A percentile compares a stretch with the other conserved stretches of the same genome.
phyloP scores from a whole-genome alignment of 805 yeast species.

The Geotrichum ghanense region DNA sequence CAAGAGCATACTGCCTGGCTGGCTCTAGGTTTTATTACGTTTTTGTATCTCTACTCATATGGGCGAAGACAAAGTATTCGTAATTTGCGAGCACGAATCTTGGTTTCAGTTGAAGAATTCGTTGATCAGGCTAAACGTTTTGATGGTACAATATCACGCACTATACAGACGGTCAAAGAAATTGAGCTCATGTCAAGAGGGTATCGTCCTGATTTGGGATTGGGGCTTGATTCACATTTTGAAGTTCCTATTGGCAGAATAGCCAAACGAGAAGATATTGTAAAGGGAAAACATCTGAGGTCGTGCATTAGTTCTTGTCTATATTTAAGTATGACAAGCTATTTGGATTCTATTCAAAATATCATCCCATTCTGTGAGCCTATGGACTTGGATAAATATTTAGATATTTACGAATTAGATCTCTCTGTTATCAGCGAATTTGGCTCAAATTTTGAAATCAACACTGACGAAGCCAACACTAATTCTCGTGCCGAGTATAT shows the following conservation, averaged over 20 bases:
- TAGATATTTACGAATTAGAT: constrained; percentile 33
- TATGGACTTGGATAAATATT: constrained; percentile 30
- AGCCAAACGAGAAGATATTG: constrained; percentile 1
- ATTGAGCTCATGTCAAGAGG: constrained; percentile 22
- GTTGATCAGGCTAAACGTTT: constrained; percentile 16
- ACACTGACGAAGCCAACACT: not conserved
- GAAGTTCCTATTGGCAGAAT: constrained; percentile 8
- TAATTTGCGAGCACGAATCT: constrained; percentile 19
- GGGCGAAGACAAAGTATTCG: constrained; percentile 24
- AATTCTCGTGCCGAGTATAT: not conserved
- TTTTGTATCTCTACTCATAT: constrained; percentile 23
- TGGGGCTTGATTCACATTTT: not conserved
- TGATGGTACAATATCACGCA: constrained; percentile 20
- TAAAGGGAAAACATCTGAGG: constrained; percentile 24
- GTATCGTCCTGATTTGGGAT: constrained; percentile 11
- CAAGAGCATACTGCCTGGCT: constrained; percentile 13
- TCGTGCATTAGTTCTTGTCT: constrained; percentile 20
- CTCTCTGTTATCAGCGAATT: constrained; percentile 21
- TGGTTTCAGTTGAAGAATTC: constrained; percentile 17
- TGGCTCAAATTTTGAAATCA: constrained; percentile 2
- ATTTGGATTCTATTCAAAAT: constrained; percentile 20
- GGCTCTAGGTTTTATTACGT: constrained; percentile 18
- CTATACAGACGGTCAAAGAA: constrained; percentile 21
- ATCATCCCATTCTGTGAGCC: constrained; percentile 23
- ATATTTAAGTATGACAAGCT: constrained; percentile 24